Evolutionary conservation across 2,329 filamentous ascomycete genomes (phyloP).

Genomic region (Tolypocladium ophioglossoides): DNA sequence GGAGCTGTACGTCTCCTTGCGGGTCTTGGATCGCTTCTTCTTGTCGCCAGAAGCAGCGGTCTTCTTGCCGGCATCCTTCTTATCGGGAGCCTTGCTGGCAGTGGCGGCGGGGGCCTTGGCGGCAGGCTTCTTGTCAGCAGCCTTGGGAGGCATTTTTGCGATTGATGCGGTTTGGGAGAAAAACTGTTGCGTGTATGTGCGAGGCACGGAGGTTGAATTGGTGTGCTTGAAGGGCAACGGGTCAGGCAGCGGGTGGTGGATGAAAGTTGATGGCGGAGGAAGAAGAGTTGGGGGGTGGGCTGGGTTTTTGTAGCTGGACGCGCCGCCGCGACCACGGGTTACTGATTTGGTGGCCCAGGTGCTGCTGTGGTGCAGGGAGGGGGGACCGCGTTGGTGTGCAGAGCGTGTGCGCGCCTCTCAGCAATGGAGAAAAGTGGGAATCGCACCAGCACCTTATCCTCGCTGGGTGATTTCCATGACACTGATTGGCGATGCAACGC

Average conservation of each 20-base stretch:
- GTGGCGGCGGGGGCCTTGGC: slow-evolving; percentile 83
- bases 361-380: slow-evolving; percentile 6
- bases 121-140: slow-evolving; percentile 97
- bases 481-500: background rate
- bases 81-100: slow-evolving; percentile 64
- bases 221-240: slow-evolving; percentile 11
- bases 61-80: slow-evolving; percentile 99
- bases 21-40: slow-evolving; percentile 99
- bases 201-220: slow-evolving; percentile 1
- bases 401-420: background rate
- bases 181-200: slow-evolving; percentile 4
- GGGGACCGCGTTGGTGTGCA: background rate
- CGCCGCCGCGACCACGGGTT: slow-evolving; percentile 37
- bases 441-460: background rate
- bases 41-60: slow-evolving; percentile 92
- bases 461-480: background rate
- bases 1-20: slow-evolving; percentile 99
- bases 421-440: background rate
- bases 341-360: slow-evolving; percentile 37
- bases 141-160: slow-evolving; percentile 89
- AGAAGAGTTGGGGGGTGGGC: slow-evolving; percentile 38
- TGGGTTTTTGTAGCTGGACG: slow-evolving; percentile 53
- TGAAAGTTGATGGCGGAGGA: slow-evolving; percentile 35
- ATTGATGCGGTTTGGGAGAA: slow-evolving; percentile 11
- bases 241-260: slow-evolving; percentile 23